phyloP scores from a whole-genome alignment of 2,329 filamentous ascomycete species.

The Botrytis aclada region DNA sequence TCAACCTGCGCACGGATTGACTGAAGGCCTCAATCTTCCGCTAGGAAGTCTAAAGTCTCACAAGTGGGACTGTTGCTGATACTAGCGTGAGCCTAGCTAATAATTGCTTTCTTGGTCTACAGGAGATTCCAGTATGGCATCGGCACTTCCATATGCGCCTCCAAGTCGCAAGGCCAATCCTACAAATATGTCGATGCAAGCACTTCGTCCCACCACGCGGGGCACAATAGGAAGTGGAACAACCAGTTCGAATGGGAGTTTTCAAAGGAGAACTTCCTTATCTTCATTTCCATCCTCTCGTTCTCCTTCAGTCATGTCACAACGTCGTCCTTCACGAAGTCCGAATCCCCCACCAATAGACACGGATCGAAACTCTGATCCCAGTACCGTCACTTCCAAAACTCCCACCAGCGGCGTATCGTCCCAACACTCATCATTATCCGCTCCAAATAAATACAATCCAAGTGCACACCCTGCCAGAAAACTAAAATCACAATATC shows the following conservation, averaged over 20 bases:
- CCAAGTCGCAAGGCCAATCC: conserved; percentile 25
- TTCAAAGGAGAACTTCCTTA: conserved; percentile 52
- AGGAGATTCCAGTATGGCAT: conserved; percentile 22
- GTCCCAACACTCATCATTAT: conserved; percentile 59
- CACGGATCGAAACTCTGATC: conserved; percentile 55
- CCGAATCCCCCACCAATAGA: conserved; percentile 50
- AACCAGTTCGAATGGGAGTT: conserved; percentile 35
- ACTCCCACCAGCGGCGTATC: conserved; percentile 56
- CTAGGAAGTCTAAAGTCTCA: conserved; percentile 11
- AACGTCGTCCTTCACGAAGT: conserved; percentile 51
- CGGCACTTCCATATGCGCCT: conserved; percentile 22
- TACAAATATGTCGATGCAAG: conserved; percentile 27
- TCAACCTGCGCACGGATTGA: conserved; percentile 16
- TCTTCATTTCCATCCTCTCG: conserved; percentile 60
- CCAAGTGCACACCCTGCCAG: conserved; percentile 50
- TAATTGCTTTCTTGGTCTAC: conserved; percentile 19
- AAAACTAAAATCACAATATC: conserved; percentile 71
- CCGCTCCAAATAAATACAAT: conserved; percentile 50
- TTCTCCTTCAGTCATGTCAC: conserved; percentile 56
- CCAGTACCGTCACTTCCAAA: conserved; percentile 55
- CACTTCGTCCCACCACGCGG: conserved; percentile 31
- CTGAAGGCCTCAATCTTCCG: conserved; percentile 17
- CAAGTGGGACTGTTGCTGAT: conserved; percentile 16
- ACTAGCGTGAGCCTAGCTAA: conserved; percentile 21
- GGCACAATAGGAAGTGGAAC: conserved; percentile 29